A percentile compares a stretch with the other conserved stretches of the same genome.
Evolutionary conservation across 1,284 basidiomycete species (phyloP).

Genomic region (Ceratobasidium sp.): DNA sequence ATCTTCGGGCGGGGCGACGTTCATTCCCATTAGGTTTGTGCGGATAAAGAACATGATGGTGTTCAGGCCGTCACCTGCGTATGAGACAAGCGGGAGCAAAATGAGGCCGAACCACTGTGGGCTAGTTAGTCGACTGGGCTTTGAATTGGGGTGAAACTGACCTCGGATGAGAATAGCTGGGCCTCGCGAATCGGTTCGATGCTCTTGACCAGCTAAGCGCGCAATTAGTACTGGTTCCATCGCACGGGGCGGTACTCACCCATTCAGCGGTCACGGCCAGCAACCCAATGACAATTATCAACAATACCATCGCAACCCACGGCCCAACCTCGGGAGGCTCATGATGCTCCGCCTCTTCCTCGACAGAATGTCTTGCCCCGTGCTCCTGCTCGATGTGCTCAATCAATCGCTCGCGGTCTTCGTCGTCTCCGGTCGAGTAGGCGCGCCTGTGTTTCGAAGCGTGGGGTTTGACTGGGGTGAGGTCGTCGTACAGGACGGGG

Average conservation of each 20-base stretch:
- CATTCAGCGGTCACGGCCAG: constrained; percentile 72
- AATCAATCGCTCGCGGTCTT: constrained; percentile 16
- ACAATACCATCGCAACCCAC: constrained; percentile 62
- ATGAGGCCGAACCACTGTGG: constrained; percentile 69
- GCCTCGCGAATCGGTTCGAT: constrained; percentile 61
- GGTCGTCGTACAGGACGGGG: constrained; percentile 2
- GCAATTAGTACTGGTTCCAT: neutral
- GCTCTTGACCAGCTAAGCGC: constrained; percentile 59
- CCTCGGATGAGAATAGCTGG: constrained; percentile 44
- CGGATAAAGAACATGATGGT: constrained; percentile 60
- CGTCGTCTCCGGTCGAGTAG: constrained; percentile 51
- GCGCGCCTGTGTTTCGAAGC: constrained; percentile 51
- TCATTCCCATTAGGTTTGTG: constrained; percentile 42
- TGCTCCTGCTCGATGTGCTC: constrained; percentile 14
- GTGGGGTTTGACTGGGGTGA: constrained; percentile 55
- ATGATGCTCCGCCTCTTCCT: constrained; percentile 8
- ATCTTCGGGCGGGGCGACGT: constrained; percentile 53
- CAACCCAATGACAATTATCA: constrained; percentile 60
- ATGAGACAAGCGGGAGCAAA: constrained; percentile 70
- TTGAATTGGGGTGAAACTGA: neutral
- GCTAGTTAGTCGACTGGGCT: neutral
- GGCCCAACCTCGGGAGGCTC: constrained; percentile 61
- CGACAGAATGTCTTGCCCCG: constrained; percentile 10
- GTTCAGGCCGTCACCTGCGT: constrained; percentile 67
- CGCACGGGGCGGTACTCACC: constrained; percentile 36